These are phyloP conservation scores for Closterium sp. DNA, from an alignment of 139 green algal species.

Conservation along the genomic window DNA sequence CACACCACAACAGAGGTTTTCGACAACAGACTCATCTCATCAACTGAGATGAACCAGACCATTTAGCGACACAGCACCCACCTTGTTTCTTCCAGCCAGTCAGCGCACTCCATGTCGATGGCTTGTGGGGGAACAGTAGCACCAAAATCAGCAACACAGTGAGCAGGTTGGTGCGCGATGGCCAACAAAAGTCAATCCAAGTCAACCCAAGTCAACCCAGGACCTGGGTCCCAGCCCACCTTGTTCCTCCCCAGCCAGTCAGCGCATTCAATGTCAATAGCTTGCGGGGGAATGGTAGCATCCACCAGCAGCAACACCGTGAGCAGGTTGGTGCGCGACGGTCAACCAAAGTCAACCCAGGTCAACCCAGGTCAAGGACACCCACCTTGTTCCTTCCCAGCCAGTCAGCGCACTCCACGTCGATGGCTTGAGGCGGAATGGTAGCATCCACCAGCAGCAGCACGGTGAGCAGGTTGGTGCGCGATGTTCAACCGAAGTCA, in stretches of 20 bases:
- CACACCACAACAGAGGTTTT: no score
- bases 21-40: no score
- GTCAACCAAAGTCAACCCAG: no score
- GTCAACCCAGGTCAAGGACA: no score
- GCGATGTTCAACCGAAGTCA: no score
- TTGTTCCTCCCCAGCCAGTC: conserved; percentile 72
- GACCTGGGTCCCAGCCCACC: no score
- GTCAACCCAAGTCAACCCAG: background rate
- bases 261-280: conserved; percentile 76
- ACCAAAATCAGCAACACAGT: conserved; percentile 85
- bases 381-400: conserved; percentile 60
- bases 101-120: conserved; percentile 76
- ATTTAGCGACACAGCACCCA: no score
- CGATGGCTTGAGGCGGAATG: conserved; percentile 75
- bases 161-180: no score
- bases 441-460: conserved; percentile 86
- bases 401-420: conserved; percentile 82
- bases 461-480: no score
- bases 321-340: conserved; percentile 73
- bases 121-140: conserved; percentile 74
- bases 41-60: no score
- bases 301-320: conserved; percentile 93
- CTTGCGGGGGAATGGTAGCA: conserved; percentile 75
- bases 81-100: conserved; percentile 70
- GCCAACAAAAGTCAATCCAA: no score